Base-by-base conservation (phyloP, 257 asterid genomes). In the Verbascum thapsus region DNA sequence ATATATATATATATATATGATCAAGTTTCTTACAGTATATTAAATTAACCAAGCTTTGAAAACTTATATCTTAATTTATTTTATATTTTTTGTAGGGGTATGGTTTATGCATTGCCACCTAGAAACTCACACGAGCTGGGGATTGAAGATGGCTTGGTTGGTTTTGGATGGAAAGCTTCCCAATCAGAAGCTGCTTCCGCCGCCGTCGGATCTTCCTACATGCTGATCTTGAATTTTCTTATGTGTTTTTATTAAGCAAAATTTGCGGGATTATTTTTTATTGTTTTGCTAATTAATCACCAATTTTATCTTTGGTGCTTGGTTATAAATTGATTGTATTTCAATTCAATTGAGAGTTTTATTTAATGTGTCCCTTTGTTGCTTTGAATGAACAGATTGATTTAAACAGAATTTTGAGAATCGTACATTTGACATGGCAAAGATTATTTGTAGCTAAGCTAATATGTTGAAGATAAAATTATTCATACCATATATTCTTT, bases 91-190 rank as follows among this genome's bases (percentile, higher is more conserved):
- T 13, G 56, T 18, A 82, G 88, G 88, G 8, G 88, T 82, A 5
- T 79, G 88, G 88, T 79, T 80, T 68, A 77, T 83, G 86, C 90
- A 83, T 63, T 83, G 86, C 48, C 86, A 80, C 58, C 53, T 83
- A 37, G 90, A 80, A 68, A 73, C 73, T 5, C 90, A 83, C 67
- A 75, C 86, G 20, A 80, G 84, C 71, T 83, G 86, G 84, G 86
- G 86, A 0, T 42, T 85, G 71, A 80, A 79, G 57, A 82, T 85
- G 92, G 92, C 86, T 5, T 85, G 88, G 88, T 74, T 85, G 15
- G 92, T 85, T 35, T 60, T 75, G 15, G 83, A 85, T 66, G 92
- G 92, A 61, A 71, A 79, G 54, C 78, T 77, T 64, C 85, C 86
- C 10, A 75, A 75, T 58, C 83, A 85, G 15, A 81, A 67, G 69